Conservation (phyloP, 108 stramenopile genomes). For the Nannochloropsis gaditana region DNA sequence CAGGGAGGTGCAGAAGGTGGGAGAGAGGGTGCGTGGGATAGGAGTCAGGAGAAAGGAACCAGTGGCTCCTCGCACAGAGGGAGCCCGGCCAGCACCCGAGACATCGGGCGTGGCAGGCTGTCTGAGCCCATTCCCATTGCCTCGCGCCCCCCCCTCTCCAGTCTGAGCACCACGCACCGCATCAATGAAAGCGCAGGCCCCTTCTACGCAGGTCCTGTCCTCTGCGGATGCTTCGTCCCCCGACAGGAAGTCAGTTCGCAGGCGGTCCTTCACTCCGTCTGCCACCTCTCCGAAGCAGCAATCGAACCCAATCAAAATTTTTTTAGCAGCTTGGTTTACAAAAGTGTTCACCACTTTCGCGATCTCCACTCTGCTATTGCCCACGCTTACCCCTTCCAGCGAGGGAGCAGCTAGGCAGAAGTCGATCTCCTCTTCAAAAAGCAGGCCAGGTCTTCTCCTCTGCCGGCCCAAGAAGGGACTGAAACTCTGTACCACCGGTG, state of each 20-base stretch:
- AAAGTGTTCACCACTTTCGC: not conserved
- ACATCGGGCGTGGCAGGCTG: too few species aligned
- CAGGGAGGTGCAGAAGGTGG: not conserved
- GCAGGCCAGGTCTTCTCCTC: slow-evolving; percentile 14
- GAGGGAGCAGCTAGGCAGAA: slow-evolving; percentile 1
- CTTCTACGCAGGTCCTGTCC: not conserved
- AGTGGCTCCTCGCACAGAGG: too few species aligned
- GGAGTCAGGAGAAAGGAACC: not conserved
- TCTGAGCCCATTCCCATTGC: not conserved
- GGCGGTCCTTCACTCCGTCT: not conserved
- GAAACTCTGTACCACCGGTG: not conserved
- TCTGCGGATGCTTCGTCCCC: not conserved
- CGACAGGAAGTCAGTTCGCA: not conserved
- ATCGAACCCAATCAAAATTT: not conserved
- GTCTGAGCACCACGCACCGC: not conserved
- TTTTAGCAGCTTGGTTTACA: not conserved
- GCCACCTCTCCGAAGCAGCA: not conserved
- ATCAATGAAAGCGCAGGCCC: not conserved
- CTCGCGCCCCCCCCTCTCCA: not conserved
- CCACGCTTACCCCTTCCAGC: slow-evolving; percentile 8
- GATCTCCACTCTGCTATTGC: slow-evolving; percentile 12
- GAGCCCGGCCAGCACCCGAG: too few species aligned
- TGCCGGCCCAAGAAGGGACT: slow-evolving; percentile 12
- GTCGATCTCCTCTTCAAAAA: not conserved
- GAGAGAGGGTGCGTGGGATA: not conserved